phyloP scores from a whole-genome alignment of 345 rosid genomes.

The Iberis pinnata region DNA sequence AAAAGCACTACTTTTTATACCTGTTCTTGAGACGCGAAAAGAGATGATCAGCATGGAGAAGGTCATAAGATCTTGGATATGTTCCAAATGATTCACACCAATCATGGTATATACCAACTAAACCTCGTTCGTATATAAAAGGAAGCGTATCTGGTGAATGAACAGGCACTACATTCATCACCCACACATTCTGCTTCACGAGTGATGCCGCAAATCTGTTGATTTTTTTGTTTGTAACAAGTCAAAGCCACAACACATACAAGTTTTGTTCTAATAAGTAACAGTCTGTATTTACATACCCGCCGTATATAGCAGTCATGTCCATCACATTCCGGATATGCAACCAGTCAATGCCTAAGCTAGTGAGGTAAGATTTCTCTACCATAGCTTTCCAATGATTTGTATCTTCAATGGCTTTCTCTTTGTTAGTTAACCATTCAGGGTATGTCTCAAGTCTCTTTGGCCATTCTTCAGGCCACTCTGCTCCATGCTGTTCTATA shows the following conservation, averaged over 20 bases:
- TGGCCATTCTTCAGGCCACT: conserved; percentile 99
- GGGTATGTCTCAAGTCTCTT: conserved; percentile 90
- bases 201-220: conserved; percentile 89
- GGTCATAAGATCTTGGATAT: conserved; percentile 93
- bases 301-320: conserved; percentile 94
- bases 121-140: conserved; percentile 73
- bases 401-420: conserved; percentile 49
- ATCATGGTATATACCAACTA: conserved; percentile 77
- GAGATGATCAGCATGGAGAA: conserved; percentile 89
- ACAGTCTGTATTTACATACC: conserved; percentile 40
- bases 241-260: neutral
- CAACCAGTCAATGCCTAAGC: conserved; percentile 86
- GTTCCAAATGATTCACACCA: conserved; percentile 94
- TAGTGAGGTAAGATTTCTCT: conserved; percentile 70
- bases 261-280: neutral
- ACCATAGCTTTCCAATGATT: conserved; percentile 75
- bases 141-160: conserved; percentile 95
- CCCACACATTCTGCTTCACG: conserved; percentile 69
- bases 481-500: conserved; percentile 84
- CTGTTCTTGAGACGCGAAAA: conserved; percentile 92
- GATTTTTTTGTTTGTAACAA: neutral
- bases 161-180: conserved; percentile 84
- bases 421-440: conserved; percentile 73
- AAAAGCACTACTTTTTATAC: conserved; percentile 24
- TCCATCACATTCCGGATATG: conserved; percentile 77